Conservation (phyloP, 495 filamentous ascomycete species). For the Amniculicola lignicola region DNA sequence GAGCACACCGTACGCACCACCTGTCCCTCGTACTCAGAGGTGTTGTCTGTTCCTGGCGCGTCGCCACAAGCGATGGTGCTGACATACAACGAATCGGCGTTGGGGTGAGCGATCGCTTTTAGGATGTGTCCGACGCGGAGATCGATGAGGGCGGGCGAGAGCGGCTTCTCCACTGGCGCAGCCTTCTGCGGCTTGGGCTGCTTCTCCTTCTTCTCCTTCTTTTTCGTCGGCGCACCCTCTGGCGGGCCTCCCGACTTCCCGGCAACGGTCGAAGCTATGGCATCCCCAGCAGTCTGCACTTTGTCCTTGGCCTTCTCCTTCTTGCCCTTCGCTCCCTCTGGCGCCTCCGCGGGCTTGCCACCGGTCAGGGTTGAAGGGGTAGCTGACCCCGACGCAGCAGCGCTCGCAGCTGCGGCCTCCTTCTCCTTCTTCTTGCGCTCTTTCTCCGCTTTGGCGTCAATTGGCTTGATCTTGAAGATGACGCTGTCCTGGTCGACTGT, state of each 20-base stretch:
- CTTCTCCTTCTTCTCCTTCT: slow-evolving; percentile 79
- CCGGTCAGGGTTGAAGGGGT: slow-evolving; percentile 18
- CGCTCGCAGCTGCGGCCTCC: slow-evolving; percentile 36
- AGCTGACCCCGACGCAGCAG: slow-evolving; percentile 28
- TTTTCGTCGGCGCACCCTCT: slow-evolving; percentile 53
- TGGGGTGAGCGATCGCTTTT: slow-evolving; percentile 89
- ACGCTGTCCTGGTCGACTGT: slow-evolving; percentile 75
- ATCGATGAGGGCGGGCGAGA: slow-evolving; percentile 84
- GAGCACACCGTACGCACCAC: slow-evolving; percentile 93
- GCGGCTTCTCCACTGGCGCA: slow-evolving; percentile 60
- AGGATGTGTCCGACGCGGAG: slow-evolving; percentile 95
- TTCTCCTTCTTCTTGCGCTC: slow-evolving; percentile 51
- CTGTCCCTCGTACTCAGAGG: slow-evolving; percentile 80
- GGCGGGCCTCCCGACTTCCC: slow-evolving; percentile 24
- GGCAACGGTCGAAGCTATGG: slow-evolving; percentile 31
- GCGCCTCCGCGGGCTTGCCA: slow-evolving; percentile 9
- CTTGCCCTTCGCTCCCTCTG: slow-evolving; percentile 30
- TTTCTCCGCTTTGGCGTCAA: slow-evolving; percentile 55
- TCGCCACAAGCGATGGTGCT: slow-evolving; percentile 97
- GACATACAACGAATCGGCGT: slow-evolving; percentile 92
- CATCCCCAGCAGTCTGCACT: slow-evolving; percentile 34
- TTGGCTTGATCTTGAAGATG: slow-evolving; percentile 54
- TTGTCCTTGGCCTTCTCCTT: slow-evolving; percentile 40
- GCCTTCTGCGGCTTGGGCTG: slow-evolving; percentile 64
- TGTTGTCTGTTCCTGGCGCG: slow-evolving; percentile 78